Percentiles rank a stretch among this genome's conserved stretches.
These are phyloP conservation scores for Brassica incana DNA, from an alignment of 345 rosid species.

Conservation along the genomic window DNA sequence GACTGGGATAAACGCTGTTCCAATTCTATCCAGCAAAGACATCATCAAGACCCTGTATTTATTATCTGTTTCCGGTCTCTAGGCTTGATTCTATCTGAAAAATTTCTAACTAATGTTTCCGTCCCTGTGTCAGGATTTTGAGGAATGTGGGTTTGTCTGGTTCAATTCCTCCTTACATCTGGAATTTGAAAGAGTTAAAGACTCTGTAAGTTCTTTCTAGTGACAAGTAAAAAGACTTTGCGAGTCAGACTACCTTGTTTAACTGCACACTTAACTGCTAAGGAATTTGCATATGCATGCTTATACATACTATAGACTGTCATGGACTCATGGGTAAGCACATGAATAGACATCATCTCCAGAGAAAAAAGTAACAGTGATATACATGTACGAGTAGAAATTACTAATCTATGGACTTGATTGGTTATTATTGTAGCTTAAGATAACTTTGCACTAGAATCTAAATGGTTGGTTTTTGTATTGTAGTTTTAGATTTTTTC, in stretches of 20 bases:
- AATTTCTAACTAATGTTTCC: background rate
- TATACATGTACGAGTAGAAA: no score
- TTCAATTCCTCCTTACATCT: constrained; percentile 6
- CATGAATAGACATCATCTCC: no score
- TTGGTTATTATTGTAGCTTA: no score
- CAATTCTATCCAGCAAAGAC: constrained; percentile 34
- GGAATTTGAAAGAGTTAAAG: background rate
- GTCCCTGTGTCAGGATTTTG: constrained; percentile 22
- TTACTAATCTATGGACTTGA: no score
- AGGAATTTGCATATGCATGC: no score
- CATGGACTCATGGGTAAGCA: no score
- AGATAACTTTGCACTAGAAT: no score
- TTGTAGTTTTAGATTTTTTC: no score
- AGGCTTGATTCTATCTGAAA: background rate
- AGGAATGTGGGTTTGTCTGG: constrained; percentile 11
- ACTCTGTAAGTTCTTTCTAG: constrained; percentile 14
- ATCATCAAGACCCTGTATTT: constrained; percentile 5
- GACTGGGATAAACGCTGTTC: constrained; percentile 40
- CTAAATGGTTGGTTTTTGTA: no score
- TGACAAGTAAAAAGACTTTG: background rate
- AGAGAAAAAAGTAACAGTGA: no score
- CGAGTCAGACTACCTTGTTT: background rate
- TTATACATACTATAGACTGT: no score
- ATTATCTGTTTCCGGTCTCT: background rate
- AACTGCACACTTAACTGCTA: no score